phyloP scores from a whole-genome alignment of 202 grass and related monocot species.

The Bolboschoenoplectus hybrid region DNA sequence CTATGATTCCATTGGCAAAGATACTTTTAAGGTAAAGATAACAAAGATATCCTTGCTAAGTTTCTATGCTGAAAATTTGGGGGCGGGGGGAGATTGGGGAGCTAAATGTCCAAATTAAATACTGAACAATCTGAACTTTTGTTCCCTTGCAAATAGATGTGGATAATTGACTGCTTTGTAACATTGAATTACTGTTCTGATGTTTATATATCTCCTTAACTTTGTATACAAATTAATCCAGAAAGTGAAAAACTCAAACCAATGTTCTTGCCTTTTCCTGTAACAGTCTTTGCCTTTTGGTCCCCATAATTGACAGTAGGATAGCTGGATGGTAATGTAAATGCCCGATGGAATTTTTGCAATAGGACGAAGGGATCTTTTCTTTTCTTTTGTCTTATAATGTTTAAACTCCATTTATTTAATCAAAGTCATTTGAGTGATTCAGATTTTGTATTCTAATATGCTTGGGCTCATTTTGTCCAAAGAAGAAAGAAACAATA shows the following conservation, averaged over 20 bases:
- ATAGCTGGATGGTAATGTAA: background rate
- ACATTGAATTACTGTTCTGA: conserved; percentile 9
- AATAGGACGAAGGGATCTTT: background rate
- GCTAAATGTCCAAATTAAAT: background rate
- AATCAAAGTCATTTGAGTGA: background rate
- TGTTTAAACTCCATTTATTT: background rate
- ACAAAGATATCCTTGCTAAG: background rate
- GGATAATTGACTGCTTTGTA: background rate
- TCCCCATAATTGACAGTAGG: background rate
- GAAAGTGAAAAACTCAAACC: background rate
- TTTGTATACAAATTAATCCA: background rate
- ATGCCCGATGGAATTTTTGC: background rate
- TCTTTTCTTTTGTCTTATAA: background rate
- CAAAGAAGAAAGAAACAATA: background rate
- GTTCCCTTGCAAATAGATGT: background rate
- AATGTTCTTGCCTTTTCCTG: background rate
- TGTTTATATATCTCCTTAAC: conserved; percentile 17
- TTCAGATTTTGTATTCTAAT: conserved; percentile 6
- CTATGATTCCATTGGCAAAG: conserved; percentile 70
- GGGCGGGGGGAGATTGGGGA: background rate
- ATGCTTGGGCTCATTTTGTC: background rate
- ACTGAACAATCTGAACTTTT: background rate
- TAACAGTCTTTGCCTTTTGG: background rate
- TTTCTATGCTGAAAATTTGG: background rate
- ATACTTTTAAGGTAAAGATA: conserved; percentile 53